Base-by-base conservation (phyloP, 495 filamentous ascomycete genomes). In the Xylaria scruposa region DNA sequence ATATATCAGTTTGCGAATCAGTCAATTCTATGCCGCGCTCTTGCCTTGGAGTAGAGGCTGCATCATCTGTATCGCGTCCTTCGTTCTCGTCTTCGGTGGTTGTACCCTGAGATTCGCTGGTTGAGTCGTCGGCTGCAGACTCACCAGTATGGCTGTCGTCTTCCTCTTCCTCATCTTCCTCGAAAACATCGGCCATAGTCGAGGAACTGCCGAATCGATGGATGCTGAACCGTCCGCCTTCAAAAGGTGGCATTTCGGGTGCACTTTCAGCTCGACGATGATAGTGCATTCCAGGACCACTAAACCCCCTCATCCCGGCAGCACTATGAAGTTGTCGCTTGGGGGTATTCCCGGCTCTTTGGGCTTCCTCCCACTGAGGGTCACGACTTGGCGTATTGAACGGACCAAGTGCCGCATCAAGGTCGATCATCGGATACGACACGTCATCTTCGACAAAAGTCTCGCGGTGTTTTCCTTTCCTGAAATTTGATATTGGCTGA, bases 351-450 rank as follows among this genome's bases (percentile, higher is more conserved):
- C 87, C 89, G 62, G 86, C 89, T 53, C 83, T 77, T 71, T 88
- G 86, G 24, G 86, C 85, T 13, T 82, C 83, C 42, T 89, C 86
- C 87, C 87, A 88, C 70, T 87, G 87, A 19, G 85, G 79, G 73
- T 87, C 88, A 63, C 80, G 83, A 70, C 88, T 83, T 4, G 94
- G 93, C 1, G 93, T 95, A 76, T 96, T 94, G 82, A 97, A 97
- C 0, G 96, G 94, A 3, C 93, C 93, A 13, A 99, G 84, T n/a
- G 95, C 96, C 46, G 95, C 96, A 85, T 99, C 96, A 51, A 99
- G 84, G 82, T 99, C 96, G 66, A 99, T 95, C 70, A 97, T 89
- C 6, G 92, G 93, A 74, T 90, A 94, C 60, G 90, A 84, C 2
- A 83, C 73, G 66, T 93, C 90, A 44, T 88, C 85, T 15, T 91